phyloP scores from a whole-genome alignment of 768 basidiomycete species.

The Polyporus arcularius region DNA sequence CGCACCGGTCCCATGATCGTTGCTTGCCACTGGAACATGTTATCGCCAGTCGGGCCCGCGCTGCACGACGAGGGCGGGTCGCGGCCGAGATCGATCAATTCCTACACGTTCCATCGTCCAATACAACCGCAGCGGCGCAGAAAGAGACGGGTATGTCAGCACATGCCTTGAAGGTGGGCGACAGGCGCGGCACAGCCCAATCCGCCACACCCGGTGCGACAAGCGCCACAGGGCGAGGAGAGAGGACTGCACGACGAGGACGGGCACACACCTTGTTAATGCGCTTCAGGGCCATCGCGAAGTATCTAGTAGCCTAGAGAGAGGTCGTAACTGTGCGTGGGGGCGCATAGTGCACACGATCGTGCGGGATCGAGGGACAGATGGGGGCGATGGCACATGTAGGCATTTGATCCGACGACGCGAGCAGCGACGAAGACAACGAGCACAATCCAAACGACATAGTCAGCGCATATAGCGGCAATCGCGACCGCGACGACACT shows the following conservation, averaged over 20 bases:
- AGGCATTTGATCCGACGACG: constrained; percentile 4
- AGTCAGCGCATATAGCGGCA: neutral
- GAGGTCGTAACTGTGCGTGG: constrained; percentile 18
- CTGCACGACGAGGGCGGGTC: constrained; percentile 99
- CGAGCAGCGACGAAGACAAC: neutral
- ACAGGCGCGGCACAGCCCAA: constrained; percentile 10
- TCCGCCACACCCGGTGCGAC: constrained; percentile 5
- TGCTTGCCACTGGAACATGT: constrained; percentile 99
- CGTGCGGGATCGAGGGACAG: constrained; percentile 37
- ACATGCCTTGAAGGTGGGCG: neutral
- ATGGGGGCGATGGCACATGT: constrained; percentile 31
- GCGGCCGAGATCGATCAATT: constrained; percentile 98
- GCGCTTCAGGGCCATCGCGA: constrained; percentile 92
- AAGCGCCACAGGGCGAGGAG: constrained; percentile 5
- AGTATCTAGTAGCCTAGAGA: constrained; percentile 17
- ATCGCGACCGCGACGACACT: neutral
- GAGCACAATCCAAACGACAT: neutral
- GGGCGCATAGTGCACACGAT: constrained; percentile 25
- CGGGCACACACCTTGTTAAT: constrained; percentile 87
- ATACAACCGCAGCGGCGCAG: neutral
- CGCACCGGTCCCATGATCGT: constrained; percentile 99
- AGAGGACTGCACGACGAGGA: neutral
- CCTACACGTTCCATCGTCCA: constrained; percentile 51
- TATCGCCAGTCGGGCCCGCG: constrained; percentile 96
- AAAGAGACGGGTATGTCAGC: neutral